These are phyloP conservation scores for Aspergillus flavus DNA, from an alignment of 2,329 filamentous ascomycete genomes.

Conservation along the genomic window DNA sequence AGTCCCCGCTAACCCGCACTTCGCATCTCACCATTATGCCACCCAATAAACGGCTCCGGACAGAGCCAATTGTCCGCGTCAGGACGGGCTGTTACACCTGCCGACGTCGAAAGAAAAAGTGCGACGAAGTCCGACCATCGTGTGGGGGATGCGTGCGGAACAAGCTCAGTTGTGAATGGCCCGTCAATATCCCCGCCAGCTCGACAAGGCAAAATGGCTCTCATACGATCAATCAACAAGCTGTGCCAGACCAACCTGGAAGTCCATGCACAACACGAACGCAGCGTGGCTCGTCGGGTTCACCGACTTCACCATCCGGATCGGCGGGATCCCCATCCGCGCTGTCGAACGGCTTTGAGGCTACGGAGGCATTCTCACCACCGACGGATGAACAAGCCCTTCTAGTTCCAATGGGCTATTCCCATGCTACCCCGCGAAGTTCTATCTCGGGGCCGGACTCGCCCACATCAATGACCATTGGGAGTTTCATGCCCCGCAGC, in stretches of 20 bases:
- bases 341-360: neutral
- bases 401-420: neutral
- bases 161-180: constrained; percentile 32
- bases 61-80: constrained; percentile 34
- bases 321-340: neutral
- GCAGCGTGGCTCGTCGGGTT: neutral
- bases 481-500: constrained; percentile 25
- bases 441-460: neutral
- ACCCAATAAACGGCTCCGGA: constrained; percentile 25
- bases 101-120: constrained; percentile 38
- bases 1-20: neutral
- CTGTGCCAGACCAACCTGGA: neutral
- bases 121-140: constrained; percentile 37
- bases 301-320: neutral
- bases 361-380: neutral
- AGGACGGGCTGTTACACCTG: constrained; percentile 37
- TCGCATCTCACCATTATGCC: constrained; percentile 20
- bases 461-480: constrained; percentile 15
- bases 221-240: neutral
- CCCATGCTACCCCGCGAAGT: neutral
- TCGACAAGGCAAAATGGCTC: neutral
- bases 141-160: constrained; percentile 35
- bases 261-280: neutral
- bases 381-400: neutral
- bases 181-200: constrained; percentile 20